Evolutionary conservation across 768 basidiomycete species (phyloP).

Genomic region (Tylopilus cervinicoccineus): DNA sequence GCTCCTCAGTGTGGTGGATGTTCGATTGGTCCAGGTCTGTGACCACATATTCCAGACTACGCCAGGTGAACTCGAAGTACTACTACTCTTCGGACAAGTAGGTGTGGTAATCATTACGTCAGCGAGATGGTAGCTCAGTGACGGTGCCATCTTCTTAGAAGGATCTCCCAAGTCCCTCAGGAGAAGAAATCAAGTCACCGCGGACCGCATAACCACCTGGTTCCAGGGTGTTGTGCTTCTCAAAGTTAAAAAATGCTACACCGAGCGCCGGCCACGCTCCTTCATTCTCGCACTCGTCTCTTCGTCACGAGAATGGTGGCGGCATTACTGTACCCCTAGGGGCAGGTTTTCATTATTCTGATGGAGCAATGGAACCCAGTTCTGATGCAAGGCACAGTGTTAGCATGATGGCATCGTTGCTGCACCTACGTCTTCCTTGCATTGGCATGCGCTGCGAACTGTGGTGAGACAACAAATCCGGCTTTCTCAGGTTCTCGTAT

Average conservation of each 20-base stretch:
- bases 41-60: not conserved
- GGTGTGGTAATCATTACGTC: constrained; percentile 10
- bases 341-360: constrained; percentile 25
- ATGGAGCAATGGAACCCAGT: constrained; percentile 26
- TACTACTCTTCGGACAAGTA: not conserved
- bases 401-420: constrained; percentile 5
- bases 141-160: constrained; percentile 12
- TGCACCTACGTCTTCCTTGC: constrained; percentile 14
- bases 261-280: constrained; percentile 9
- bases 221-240: constrained; percentile 2
- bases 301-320: constrained; percentile 9
- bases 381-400: constrained; percentile 13
- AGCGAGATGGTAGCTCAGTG: too few species aligned
- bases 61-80: not conserved
- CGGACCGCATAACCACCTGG: not conserved
- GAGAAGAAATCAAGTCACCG: constrained; percentile 17
- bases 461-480: constrained; percentile 1
- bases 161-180: constrained; percentile 8
- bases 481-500: constrained; percentile 9
- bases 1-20: not conserved
- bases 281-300: constrained; percentile 10
- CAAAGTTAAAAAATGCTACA: constrained; percentile 1
- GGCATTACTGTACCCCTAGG: constrained; percentile 9
- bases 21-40: constrained; percentile 2
- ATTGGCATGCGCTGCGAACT: constrained; percentile 8